A percentile compares a stretch with the other conserved stretches of the same genome.
phyloP scores from a whole-genome alignment of 257 asterid genomes.

The Verbena officinalis region DNA sequence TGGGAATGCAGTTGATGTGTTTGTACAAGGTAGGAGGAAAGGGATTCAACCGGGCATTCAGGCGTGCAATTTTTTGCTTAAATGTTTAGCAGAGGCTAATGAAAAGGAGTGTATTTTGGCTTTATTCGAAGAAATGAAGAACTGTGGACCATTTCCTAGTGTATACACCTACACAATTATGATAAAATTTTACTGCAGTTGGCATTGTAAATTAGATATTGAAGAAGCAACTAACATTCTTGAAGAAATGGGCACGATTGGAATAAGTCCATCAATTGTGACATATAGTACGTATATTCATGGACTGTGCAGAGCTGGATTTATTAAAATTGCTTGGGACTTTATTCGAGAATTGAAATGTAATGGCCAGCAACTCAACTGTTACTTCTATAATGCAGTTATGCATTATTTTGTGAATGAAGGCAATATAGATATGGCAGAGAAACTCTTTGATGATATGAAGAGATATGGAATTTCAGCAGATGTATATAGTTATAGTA shows the following conservation, averaged over 20 bases:
- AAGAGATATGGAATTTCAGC: conserved; percentile 44
- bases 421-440: conserved; percentile 48
- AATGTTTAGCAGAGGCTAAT: conserved; percentile 52
- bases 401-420: conserved; percentile 48
- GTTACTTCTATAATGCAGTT: conserved; percentile 59
- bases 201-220: conserved; percentile 35
- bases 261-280: conserved; percentile 53
- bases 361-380: conserved; percentile 43
- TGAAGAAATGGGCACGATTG: conserved; percentile 49
- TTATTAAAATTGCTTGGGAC: conserved; percentile 45
- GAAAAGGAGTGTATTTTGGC: conserved; percentile 32
- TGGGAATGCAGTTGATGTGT: conserved; percentile 48
- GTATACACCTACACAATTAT: conserved; percentile 57
- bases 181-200: conserved; percentile 51
- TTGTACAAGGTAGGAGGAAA: conserved; percentile 40
- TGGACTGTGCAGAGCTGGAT: conserved; percentile 63
- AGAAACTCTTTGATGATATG: conserved; percentile 51
- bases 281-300: conserved; percentile 48
- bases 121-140: conserved; percentile 53
- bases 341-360: conserved; percentile 38
- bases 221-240: conserved; percentile 47
- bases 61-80: conserved; percentile 66
- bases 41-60: conserved; percentile 47
- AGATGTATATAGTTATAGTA: conserved; percentile 57
- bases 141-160: conserved; percentile 57